Conservation (phyloP, 2,329 filamentous ascomycete species). For the Fusarium lateritium region DNA sequence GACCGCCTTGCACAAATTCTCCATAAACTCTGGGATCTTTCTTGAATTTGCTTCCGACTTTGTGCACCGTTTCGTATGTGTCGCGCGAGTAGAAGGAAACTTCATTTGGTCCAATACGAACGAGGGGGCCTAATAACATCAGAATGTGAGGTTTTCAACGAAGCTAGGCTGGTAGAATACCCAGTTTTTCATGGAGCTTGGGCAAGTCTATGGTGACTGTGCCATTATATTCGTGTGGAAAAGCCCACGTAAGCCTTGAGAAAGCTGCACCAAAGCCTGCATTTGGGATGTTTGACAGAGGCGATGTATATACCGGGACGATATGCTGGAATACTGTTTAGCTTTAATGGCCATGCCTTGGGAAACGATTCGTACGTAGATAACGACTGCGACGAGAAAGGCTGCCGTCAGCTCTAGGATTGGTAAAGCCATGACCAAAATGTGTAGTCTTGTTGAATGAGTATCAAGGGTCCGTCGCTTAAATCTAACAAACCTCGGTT, state of each 20-base stretch:
- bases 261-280: conserved; percentile 39
- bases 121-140: conserved; percentile 31
- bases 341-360: background rate
- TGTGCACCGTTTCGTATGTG: conserved; percentile 46
- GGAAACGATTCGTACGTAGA: background rate
- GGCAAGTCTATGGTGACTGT: conserved; percentile 43
- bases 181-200: conserved; percentile 36
- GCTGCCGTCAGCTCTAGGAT: background rate
- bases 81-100: conserved; percentile 49
- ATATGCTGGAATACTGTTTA: background rate
- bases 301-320: conserved; percentile 5
- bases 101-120: conserved; percentile 46
- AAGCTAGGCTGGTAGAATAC: background rate
- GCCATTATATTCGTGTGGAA: conserved; percentile 42
- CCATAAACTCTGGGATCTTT: conserved; percentile 50
- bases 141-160: background rate
- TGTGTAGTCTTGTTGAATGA: too few species aligned
- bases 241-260: conserved; percentile 45
- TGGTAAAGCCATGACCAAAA: background rate
- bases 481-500: background rate
- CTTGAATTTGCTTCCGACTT: conserved; percentile 42
- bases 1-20: conserved; percentile 48
- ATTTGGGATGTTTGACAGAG: conserved; percentile 39
- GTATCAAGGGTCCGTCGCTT: too few species aligned
- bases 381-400: background rate